These are phyloP conservation scores for Zoysia pacifica DNA, from an alignment of 176 grass and related monocot species.

Conservation along the genomic window DNA sequence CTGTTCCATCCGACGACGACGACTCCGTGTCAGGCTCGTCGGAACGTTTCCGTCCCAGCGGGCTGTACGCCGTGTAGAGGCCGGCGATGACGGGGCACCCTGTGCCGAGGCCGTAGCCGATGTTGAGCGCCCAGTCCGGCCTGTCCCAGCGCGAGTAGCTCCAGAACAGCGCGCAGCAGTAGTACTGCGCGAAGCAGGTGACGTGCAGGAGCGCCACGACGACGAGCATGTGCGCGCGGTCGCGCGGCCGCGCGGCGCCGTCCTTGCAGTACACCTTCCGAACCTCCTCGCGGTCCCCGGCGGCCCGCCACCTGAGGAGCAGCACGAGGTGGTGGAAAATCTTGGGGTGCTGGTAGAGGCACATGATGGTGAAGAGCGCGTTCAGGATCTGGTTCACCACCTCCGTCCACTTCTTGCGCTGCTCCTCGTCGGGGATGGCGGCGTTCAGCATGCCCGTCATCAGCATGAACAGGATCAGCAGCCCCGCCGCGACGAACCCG, in stretches of 20 bases:
- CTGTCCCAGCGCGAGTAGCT: slow-evolving; percentile 54
- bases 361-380: slow-evolving; percentile 97
- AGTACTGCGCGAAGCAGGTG: slow-evolving; percentile 79
- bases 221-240: slow-evolving; percentile 59
- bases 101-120: slow-evolving; percentile 71
- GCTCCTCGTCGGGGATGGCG: slow-evolving; percentile 61
- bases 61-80: slow-evolving; percentile 60
- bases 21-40: slow-evolving; percentile 20
- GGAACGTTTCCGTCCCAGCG: slow-evolving; percentile 50
- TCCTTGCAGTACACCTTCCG: slow-evolving; percentile 73
- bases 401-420: slow-evolving; percentile 78
- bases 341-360: slow-evolving; percentile 84
- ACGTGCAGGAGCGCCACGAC: slow-evolving; percentile 70
- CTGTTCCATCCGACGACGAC: not conserved
- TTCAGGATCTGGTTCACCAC: slow-evolving; percentile 91
- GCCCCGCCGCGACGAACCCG: slow-evolving; percentile 50
- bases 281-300: slow-evolving; percentile 45
- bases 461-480: slow-evolving; percentile 61
- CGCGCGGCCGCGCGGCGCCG: slow-evolving; percentile 44
- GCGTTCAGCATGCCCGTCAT: slow-evolving; percentile 68
- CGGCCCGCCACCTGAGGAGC: slow-evolving; percentile 62
- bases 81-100: slow-evolving; percentile 56
- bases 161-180: slow-evolving; percentile 87
- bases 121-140: slow-evolving; percentile 65
- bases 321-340: slow-evolving; percentile 83